phyloP scores from a whole-genome alignment of 306 rosid species.

The Castanospermum australe region DNA sequence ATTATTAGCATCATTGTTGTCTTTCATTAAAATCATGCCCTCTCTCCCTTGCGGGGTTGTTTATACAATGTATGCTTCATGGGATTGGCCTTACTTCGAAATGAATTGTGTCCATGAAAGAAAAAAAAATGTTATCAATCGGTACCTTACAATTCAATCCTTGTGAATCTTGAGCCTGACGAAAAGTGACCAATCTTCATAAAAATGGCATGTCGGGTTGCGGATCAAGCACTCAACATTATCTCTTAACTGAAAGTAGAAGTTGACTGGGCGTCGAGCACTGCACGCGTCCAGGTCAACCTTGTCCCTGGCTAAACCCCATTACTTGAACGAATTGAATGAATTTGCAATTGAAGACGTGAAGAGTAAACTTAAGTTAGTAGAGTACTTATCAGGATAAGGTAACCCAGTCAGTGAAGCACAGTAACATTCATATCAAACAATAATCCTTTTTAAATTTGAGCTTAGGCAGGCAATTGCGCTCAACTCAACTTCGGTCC shows the following conservation, averaged over 20 bases:
- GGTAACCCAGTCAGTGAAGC: too few relatives aligned
- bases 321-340: background rate
- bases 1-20: too few relatives aligned
- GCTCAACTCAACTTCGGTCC: background rate
- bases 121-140: too few relatives aligned
- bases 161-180: background rate
- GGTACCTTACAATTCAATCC: background rate
- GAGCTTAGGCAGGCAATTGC: background rate
- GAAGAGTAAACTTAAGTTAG: too few relatives aligned
- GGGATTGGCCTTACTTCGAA: background rate
- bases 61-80: background rate
- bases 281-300: background rate
- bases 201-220: background rate
- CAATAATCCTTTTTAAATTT: background rate
- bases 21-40: background rate
- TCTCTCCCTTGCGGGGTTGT: background rate
- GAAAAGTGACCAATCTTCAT: background rate
- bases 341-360: background rate
- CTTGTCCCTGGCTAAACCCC: background rate
- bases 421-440: too few relatives aligned
- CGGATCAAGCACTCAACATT: background rate
- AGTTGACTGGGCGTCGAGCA: background rate
- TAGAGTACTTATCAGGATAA: too few relatives aligned
- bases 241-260: background rate
- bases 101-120: too few relatives aligned